Evolutionary conservation across 2,329 filamentous ascomycete genomes (phyloP).

Genomic region (Hypoxylon sp.): DNA sequence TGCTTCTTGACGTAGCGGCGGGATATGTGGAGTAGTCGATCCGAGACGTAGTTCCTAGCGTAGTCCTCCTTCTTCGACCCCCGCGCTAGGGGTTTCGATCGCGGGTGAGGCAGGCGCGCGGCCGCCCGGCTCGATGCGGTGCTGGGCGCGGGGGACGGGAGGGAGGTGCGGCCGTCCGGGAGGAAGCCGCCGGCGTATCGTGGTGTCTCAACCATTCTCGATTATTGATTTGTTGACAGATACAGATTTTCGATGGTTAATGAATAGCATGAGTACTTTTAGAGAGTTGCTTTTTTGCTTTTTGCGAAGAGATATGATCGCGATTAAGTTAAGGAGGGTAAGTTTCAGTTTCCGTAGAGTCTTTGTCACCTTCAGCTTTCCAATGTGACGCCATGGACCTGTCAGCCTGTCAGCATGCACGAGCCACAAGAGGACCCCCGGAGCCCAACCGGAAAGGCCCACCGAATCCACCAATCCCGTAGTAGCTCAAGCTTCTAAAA

Average conservation of each 20-base stretch:
- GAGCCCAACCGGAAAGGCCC: slow-evolving; percentile 9
- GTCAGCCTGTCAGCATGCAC: slow-evolving; percentile 16
- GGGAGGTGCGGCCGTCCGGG: slow-evolving; percentile 48
- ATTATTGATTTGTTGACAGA: slow-evolving; percentile 3
- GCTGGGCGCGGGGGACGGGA: slow-evolving; percentile 68
- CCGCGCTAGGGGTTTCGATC: slow-evolving; percentile 63
- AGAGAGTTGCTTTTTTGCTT: neutral
- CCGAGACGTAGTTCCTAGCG: slow-evolving; percentile 68
- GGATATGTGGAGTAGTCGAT: slow-evolving; percentile 64
- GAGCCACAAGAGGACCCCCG: too few species aligned
- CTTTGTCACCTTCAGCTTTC: slow-evolving; percentile 24
- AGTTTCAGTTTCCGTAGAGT: neutral
- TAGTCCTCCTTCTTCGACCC: slow-evolving; percentile 71
- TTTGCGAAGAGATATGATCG: neutral
- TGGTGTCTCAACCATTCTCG: slow-evolving; percentile 43
- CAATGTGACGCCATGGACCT: slow-evolving; percentile 45
- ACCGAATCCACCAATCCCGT: slow-evolving; percentile 2
- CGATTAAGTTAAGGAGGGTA: neutral
- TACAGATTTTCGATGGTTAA: neutral
- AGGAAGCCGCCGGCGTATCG: slow-evolving; percentile 63
- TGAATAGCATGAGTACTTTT: slow-evolving; percentile 24
- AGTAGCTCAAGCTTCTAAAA: slow-evolving; percentile 21
- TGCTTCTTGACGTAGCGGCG: slow-evolving; percentile 72
- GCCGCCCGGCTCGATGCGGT: slow-evolving; percentile 56
- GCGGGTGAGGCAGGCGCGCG: slow-evolving; percentile 65